phyloP scores from a whole-genome alignment of 768 basidiomycete genomes.

The Pleurotus eryngii region DNA sequence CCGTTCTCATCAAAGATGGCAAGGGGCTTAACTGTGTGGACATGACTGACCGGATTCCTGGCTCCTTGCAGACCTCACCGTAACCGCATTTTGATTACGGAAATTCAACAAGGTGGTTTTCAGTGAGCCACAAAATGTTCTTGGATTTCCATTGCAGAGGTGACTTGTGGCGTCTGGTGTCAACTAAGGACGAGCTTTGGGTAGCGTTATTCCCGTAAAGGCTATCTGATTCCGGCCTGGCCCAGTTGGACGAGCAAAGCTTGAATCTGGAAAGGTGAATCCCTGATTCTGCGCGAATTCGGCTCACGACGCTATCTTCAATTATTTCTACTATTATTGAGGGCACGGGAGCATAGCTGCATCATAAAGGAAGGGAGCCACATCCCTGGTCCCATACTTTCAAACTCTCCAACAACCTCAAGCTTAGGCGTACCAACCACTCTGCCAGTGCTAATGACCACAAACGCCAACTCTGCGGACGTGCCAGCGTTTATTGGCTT shows the following conservation, averaged over 20 bases:
- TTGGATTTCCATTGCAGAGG: neutral
- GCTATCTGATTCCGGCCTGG: constrained; percentile 9
- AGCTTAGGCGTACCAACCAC: constrained; percentile 35
- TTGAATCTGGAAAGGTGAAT: constrained; percentile 14
- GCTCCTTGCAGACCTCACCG: neutral
- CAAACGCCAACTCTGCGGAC: constrained; percentile 43
- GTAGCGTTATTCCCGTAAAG: constrained; percentile 12
- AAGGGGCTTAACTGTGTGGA: neutral
- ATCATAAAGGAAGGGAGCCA: constrained; percentile 42
- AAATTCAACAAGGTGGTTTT: too few species aligned
- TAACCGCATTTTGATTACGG: neutral
- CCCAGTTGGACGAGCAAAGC: neutral
- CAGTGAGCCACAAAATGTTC: too few species aligned
- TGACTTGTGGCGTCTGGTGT: neutral
- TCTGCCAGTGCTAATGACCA: constrained; percentile 31
- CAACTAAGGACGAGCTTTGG: constrained; percentile 3
- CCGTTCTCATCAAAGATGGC: constrained; percentile 2
- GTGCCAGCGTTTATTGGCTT: constrained; percentile 72
- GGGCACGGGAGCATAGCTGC: constrained; percentile 23
- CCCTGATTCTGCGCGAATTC: constrained; percentile 25
- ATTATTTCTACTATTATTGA: constrained; percentile 36
- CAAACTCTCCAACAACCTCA: constrained; percentile 56
- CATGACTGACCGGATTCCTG: neutral
- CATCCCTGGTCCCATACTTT: constrained; percentile 40
- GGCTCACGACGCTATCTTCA: constrained; percentile 34